A percentile compares a stretch with the other conserved stretches of the same genome.
These are phyloP conservation scores for Onygena corvina DNA, from an alignment of 2,329 filamentous ascomycete species.

Conservation along the genomic window DNA sequence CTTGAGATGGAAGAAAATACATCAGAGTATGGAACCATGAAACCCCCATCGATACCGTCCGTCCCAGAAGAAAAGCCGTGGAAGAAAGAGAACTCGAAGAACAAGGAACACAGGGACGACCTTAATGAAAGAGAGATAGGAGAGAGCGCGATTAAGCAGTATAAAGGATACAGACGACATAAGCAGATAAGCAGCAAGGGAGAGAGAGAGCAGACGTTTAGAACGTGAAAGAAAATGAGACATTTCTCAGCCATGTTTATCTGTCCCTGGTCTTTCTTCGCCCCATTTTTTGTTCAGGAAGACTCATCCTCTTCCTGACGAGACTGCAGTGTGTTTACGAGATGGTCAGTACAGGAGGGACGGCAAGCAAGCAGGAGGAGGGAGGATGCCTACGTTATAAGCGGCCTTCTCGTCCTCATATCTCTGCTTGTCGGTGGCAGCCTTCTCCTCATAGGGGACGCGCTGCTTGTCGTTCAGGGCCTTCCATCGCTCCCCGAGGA, in stretches of 20 bases:
- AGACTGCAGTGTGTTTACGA: neutral
- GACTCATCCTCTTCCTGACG: constrained; percentile 17
- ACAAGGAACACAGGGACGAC: neutral
- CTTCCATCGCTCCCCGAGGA: constrained; percentile 99
- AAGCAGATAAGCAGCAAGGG: constrained; percentile 5
- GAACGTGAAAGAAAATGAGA: neutral
- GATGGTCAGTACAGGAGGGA: neutral
- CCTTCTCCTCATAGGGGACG: constrained; percentile 90
- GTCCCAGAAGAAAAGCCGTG: constrained; percentile 8
- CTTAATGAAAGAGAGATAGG: neutral
- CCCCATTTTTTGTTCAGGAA: constrained; percentile 9
- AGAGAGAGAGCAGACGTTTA: neutral
- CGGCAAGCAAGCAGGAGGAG: neutral
- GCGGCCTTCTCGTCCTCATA: constrained; percentile 96
- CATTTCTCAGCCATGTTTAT: neutral
- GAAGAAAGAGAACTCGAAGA: constrained; percentile 1
- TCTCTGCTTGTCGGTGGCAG: constrained; percentile 93
- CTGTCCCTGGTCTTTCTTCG: neutral
- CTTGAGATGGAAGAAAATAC: constrained; percentile 5
- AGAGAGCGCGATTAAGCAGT: constrained; percentile 5
- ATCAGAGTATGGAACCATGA: constrained; percentile 5
- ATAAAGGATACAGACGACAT: constrained; percentile 1
- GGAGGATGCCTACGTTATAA: constrained; percentile 59
- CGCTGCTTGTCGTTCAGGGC: constrained; percentile 86
- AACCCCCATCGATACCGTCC: constrained; percentile 11